Evolutionary conservation across 176 grass and related monocot genomes (phyloP).

Genomic region (Melocanna baccifera): DNA sequence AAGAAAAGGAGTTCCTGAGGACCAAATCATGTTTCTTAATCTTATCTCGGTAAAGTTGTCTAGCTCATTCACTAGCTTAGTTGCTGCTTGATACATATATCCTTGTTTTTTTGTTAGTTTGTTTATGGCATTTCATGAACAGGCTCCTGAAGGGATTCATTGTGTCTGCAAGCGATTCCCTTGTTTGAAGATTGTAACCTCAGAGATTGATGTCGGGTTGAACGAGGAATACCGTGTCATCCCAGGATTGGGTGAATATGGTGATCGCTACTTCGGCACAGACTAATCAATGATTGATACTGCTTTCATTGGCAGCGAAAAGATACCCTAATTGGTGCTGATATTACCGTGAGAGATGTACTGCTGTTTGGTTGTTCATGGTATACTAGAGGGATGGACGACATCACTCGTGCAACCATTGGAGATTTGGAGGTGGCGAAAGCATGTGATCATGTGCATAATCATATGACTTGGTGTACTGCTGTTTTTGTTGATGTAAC

Average conservation of each 20-base stretch:
- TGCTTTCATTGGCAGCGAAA: background rate
- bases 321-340: conserved; percentile 17
- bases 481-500: background rate
- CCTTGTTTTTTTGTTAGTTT: background rate
- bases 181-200: conserved; percentile 73
- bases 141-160: conserved; percentile 84
- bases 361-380: background rate
- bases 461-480: background rate
- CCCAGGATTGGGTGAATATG: conserved; percentile 89
- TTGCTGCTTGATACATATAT: background rate
- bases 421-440: background rate
- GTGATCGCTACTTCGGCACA: conserved; percentile 88
- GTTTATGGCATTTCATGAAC: conserved; percentile 26
- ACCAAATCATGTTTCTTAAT: conserved; percentile 84
- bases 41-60: conserved; percentile 71
- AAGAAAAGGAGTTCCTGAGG: conserved; percentile 74
- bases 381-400: background rate
- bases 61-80: background rate
- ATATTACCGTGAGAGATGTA: background rate
- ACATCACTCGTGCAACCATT: background rate
- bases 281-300: conserved; percentile 27
- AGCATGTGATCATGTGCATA: background rate
- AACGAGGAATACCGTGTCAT: conserved; percentile 78
- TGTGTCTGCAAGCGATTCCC: conserved; percentile 86
- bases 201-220: conserved; percentile 76